Base-by-base conservation (phyloP, 2,329 filamentous ascomycete genomes). In the Ceratocystis huliohia region DNA sequence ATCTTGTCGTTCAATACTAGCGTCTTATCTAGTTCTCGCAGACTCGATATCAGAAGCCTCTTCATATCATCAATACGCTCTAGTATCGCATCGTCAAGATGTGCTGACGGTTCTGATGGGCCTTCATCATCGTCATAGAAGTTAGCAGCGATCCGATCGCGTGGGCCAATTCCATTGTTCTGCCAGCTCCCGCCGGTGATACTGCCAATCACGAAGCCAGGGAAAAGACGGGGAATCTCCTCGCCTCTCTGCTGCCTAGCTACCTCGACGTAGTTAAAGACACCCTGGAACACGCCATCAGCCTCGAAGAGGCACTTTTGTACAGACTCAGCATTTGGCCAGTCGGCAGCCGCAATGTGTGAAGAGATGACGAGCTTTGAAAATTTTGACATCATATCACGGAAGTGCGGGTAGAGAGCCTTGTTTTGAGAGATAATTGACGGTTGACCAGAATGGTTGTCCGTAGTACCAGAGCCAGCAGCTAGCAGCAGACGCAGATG, bases 361-460 rank as follows among this genome's bases (percentile, higher is more conserved):
- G 94, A 97, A 2, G 94, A 99, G 62, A 99, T 87, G 57, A 99
- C 94, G 8, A 99, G 81, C 75, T 99, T 99, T n/a, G 94, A 97
- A 75, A 99, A 99, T 72, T 96, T 92, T 57, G 94, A 97, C 94
- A 99, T 99, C 87, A 97, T 97, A 74, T 97, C 94, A 65, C 94
- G 83, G 77, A 99, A 99, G 76, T 97, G 92, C 28, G 94, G 94
- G 73, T 97, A 97, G 17, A 99, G 80, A 0, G 91, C 89, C 75
- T 97, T 97, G 79, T 99, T 99, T 4, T 91, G 95, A 5, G 92
- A 96, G 68, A 99, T 99, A 72, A 99, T 96, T n/a, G 94, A 97
- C 3, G 94, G 94, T 71, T 97, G 96, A 53, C 94, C 94, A 22
- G 94, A 97, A 75, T 99, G 94, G 73, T 99, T 99, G 76, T 99